Conservation (phyloP, 306 rosid genomes). For the Vigna reflexopilosa region DNA sequence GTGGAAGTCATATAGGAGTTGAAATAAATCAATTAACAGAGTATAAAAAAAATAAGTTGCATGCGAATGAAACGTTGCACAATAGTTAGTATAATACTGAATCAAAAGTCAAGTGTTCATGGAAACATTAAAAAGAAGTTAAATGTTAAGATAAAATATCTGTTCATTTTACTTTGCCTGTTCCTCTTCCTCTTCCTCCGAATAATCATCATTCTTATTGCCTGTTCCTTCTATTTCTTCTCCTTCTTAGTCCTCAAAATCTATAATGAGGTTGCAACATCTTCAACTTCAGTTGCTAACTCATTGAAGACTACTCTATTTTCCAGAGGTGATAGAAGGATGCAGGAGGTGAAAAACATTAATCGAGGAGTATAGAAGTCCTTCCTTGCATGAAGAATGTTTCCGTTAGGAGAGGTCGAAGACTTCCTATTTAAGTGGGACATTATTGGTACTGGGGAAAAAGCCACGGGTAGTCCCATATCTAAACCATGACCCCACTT, state of each 20-base stretch:
- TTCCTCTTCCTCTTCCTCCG: not conserved
- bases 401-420: too few relatives aligned
- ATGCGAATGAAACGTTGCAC: not conserved
- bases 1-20: not conserved
- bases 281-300: too few relatives aligned
- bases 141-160: not conserved
- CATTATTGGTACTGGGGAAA: too few relatives aligned
- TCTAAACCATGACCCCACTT: too few relatives aligned
- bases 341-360: too few relatives aligned
- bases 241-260: not conserved
- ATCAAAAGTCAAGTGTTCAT: not conserved
- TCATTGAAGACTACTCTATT: not conserved
- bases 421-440: too few relatives aligned
- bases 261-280: not conserved
- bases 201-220: not conserved
- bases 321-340: too few relatives aligned
- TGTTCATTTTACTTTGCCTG: not conserved
- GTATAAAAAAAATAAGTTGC: not conserved
- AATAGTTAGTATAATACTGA: not conserved
- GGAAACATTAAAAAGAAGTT: not conserved
- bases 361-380: too few relatives aligned
- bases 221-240: not conserved
- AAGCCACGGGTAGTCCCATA: too few relatives aligned
- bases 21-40: not conserved
- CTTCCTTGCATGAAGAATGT: not conserved